phyloP scores from a whole-genome alignment of 2,329 filamentous ascomycete genomes.

The Apiospora phragmitis region DNA sequence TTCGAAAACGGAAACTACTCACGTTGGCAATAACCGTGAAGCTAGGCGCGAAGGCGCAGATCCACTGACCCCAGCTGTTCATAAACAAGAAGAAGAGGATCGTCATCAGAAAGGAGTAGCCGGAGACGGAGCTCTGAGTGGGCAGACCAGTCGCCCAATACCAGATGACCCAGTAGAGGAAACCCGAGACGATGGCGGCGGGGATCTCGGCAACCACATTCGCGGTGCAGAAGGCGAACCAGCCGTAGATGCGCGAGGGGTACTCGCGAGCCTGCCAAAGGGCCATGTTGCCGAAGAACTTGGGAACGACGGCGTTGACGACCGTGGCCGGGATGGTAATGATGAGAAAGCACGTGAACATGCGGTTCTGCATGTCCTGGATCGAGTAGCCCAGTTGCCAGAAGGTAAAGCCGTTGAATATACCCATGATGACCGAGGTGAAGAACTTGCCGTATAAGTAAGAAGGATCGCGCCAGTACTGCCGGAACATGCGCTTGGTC shows the following conservation, averaged over 20 bases:
- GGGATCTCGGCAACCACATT: conserved; percentile 75
- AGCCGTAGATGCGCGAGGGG: conserved; percentile 74
- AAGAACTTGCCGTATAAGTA: conserved; percentile 80
- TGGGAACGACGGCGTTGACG: conserved; percentile 74
- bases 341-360: conserved; percentile 72
- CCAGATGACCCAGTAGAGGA: conserved; percentile 74
- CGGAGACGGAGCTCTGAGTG: conserved; percentile 61
- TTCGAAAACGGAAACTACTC: conserved; percentile 24
- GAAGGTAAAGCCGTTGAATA: conserved; percentile 82
- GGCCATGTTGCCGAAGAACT: conserved; percentile 72
- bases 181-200: conserved; percentile 60
- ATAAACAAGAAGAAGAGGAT: conserved; percentile 78
- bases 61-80: conserved; percentile 79
- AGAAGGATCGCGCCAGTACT: conserved; percentile 75
- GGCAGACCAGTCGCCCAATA: conserved; percentile 76
- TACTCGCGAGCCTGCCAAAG: conserved; percentile 75
- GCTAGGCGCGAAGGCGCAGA: conserved; percentile 76
- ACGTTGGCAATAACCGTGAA: conserved; percentile 77
- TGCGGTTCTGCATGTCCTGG: conserved; percentile 72
- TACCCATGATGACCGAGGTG: conserved; percentile 67
- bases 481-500: conserved; percentile 68
- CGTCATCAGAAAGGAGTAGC: conserved; percentile 78
- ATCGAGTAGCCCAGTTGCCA: conserved; percentile 66
- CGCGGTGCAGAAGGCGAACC: conserved; percentile 74
- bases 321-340: conserved; percentile 68